Evolutionary conservation across 176 grass and related monocot species (phyloP), one percentile per base, ranked within the genome.

Genomic region (Panicum miliaceum): DNA sequence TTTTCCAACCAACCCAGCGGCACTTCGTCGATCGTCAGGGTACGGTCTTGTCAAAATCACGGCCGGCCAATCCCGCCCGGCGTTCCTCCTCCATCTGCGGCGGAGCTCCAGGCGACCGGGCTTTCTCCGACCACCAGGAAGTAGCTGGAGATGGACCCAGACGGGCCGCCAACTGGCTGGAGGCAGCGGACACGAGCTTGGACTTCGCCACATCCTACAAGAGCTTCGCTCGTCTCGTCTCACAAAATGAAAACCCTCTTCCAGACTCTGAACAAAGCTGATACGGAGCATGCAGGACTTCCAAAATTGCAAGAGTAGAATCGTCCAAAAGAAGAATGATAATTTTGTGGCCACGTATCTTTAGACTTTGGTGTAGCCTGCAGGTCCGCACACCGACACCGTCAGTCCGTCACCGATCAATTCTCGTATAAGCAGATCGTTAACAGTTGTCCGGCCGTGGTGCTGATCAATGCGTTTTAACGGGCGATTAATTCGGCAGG

Each of bases 41-140:
- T n/a, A n/a, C n/a, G n/a, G 37, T 42, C 37, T 12, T 23, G 41
- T 71, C 68, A 71, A 23, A 45, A 46, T 71, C 68, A 59, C 22
- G 0, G 56, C 56, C 56, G 54, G 20, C 56, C 22, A 4, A 59
- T 26, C 20, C 57, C 26, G 3, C 22, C 22, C n/a, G 56, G 56
- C 56, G 40, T 77, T 42, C 54, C 74, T 77, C 74, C 74, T 60
- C 56, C 53, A 77, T 60, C 53, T 42, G 74, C 74, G 74, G 74
- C 74, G n/a, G 53, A 16, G 68, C 5, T 71, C 41, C 74, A 25
- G 73, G 27, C 5, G 46, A 5, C 29, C 29, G 8, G n/a, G 38
- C 18, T 68, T 68, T 22, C 62, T 38, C 34, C 34, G 35, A 67
- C 65, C 65, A 68, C 20, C 62, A 37, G 16, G 15, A 70, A 41